Base-by-base conservation (phyloP, 2,329 filamentous ascomycete species). In the Dendrostoma leiphaemia region DNA sequence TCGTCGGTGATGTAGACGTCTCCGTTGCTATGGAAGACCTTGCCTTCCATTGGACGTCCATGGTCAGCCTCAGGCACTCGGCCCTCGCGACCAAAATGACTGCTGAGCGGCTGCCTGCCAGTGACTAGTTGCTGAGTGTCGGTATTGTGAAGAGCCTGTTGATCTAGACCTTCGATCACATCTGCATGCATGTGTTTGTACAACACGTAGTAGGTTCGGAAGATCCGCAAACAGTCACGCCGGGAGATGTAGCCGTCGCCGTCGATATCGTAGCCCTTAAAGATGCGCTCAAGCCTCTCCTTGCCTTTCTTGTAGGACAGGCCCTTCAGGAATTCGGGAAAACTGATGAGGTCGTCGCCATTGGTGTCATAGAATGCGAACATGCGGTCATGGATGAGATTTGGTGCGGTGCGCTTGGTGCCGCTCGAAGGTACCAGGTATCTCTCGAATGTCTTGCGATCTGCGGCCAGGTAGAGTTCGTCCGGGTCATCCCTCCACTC, bases 351-450 rank as follows among this genome's bases (percentile, higher is more conserved):
- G 21, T 89, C 89, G 66, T 99, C 91, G 38, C 84, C 81, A 68
- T 97, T 93, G 29, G 86, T 89, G 70, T 99, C 94, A 69, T 97
- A 99, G 69, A 97, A 97, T 48, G 89, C 84, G 71, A 97, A 99
- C 82, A 97, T 94, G 61, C 94, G 88, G 68, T 99, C 93, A 66
- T 96, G 94, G 56, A 99, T 90, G 13, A 96, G 82, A 67, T 95
- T 97, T 1, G 93, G 90, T 1, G 88, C 81, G 10, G 88, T 84
- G 52, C 91, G 86, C 29, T 87, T 83, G 54, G 85, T 83, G n/a
- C 88, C 88, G 13, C 88, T 89, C n/a, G 89, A 89, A 3, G 91
- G 90, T 7, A 95, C 86, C 57, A 97, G 85, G 62, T 91, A 96
- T 45, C 89, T 85, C 67, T 97, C 91, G 71, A 99, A 99, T 0